Percentiles rank a stretch among this genome's conserved stretches.
Conservation (phyloP, 2,329 filamentous ascomycete species). For the Aureobasidium leucospermi region DNA sequence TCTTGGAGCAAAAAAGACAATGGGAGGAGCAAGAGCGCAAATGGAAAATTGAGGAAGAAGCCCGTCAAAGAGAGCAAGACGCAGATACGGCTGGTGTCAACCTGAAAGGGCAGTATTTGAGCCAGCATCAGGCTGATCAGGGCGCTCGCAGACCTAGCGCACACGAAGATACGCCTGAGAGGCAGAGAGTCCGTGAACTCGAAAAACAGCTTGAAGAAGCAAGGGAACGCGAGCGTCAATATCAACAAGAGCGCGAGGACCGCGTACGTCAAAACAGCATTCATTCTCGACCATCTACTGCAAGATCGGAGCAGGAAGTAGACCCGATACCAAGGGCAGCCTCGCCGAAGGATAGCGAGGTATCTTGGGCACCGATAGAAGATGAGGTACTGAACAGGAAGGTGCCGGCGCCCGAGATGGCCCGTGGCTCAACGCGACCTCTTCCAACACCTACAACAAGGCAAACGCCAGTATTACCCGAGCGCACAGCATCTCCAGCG, state of each 20-base stretch:
- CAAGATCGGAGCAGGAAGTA: neutral
- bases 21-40: slow-evolving; percentile 72
- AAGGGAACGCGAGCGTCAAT: slow-evolving; percentile 58
- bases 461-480: slow-evolving; percentile 28
- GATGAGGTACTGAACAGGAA: slow-evolving; percentile 56
- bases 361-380: slow-evolving; percentile 60
- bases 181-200: slow-evolving; percentile 67
- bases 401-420: slow-evolving; percentile 36
- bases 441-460: slow-evolving; percentile 24
- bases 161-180: slow-evolving; percentile 45
- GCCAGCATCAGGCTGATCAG: slow-evolving; percentile 75
- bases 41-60: slow-evolving; percentile 72
- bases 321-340: slow-evolving; percentile 19
- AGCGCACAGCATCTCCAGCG: slow-evolving; percentile 15
- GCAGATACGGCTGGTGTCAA: slow-evolving; percentile 61
- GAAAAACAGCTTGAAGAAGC: slow-evolving; percentile 65
- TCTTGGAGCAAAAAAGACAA: slow-evolving; percentile 61
- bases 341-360: slow-evolving; percentile 46
- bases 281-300: slow-evolving; percentile 21
- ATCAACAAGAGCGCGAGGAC: slow-evolving; percentile 54
- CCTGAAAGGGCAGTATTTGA: slow-evolving; percentile 75
- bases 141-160: slow-evolving; percentile 29
- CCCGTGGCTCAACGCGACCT: slow-evolving; percentile 22
- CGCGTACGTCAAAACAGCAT: slow-evolving; percentile 33
- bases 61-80: slow-evolving; percentile 62